Base-by-base conservation (phyloP, 306 rosid species). In the Cucurbita ficifolia region DNA sequence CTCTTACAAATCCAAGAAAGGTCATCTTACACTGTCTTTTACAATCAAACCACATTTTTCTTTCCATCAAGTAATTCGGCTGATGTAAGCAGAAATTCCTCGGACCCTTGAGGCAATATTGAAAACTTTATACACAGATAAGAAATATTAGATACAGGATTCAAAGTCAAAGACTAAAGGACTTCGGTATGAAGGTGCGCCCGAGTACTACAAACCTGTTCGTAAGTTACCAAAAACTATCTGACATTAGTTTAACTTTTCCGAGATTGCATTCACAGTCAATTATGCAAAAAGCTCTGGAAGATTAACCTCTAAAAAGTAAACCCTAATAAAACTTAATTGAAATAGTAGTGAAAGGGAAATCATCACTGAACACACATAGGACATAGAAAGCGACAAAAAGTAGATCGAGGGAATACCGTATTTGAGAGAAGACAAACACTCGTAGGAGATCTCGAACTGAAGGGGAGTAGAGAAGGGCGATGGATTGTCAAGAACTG, bases 401-500 rank as follows among this genome's bases (percentile, higher is more conserved):
- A 3, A 11, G 35, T 11, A 50, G 53, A 51, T 14, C 4, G 18
- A 69, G 21, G 29, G 4, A n/a, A 19, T 77, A 89, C 96, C 92
- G 64, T 89, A 93, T 80, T 85, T 82, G 74, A 87, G 87, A 79
- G 96, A 74, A 59, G 92, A 80, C 80, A 89, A 77, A 45, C 96
- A 91, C 84, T 91, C 91, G 74, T 92, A 92, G 74, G 97, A 92
- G 77, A 92, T 89, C 90, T 89, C 94, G 72, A 92, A 92, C 88
- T 92, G 94, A 59, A 89, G 90, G 0, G 96, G 92, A 61, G 80
- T 79, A n/a, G 89, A 83, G 77, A 90, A 93, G 6, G 89, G 87
- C 14, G 90, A 85, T 4, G 90, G 96, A 50, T 90, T 88, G 68
- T 89, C 97, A 24, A 93, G 87, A 78, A 93, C 90, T 40, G 92